phyloP scores from a whole-genome alignment of 257 asterid species.

The Solanum neorickii region DNA sequence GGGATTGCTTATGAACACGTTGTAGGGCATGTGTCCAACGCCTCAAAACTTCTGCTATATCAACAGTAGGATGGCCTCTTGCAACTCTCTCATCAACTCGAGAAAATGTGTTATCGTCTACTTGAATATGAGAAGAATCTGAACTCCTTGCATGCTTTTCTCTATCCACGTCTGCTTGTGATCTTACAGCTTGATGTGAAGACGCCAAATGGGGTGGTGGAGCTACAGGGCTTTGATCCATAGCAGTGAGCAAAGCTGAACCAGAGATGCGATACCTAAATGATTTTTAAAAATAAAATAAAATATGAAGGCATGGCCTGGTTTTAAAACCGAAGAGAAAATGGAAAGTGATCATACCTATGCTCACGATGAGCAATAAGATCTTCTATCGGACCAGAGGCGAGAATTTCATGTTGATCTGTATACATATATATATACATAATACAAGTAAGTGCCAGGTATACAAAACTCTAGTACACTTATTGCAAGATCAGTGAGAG shows the following conservation, averaged over 20 bases:
- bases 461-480: background rate
- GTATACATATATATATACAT: slow-evolving; percentile 1
- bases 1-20: slow-evolving; percentile 94
- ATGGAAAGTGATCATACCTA: slow-evolving; percentile 37
- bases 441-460: background rate
- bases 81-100: slow-evolving; percentile 62
- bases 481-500: background rate
- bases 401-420: slow-evolving; percentile 97
- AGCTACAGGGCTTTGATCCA: slow-evolving; percentile 73
- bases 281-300: slow-evolving; percentile 4
- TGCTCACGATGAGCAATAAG: slow-evolving; percentile 99
- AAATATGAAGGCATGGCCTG: background rate
- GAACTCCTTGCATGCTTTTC: slow-evolving; percentile 18
- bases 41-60: slow-evolving; percentile 88
- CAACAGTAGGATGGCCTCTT: slow-evolving; percentile 89
- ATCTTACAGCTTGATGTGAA: slow-evolving; percentile 43
- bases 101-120: slow-evolving; percentile 41
- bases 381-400: slow-evolving; percentile 99
- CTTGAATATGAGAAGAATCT: slow-evolving; percentile 25
- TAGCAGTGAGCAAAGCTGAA: slow-evolving; percentile 84
- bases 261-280: slow-evolving; percentile 98
- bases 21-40: slow-evolving; percentile 99
- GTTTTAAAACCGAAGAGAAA: background rate
- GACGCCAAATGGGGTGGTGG: slow-evolving; percentile 39
- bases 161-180: slow-evolving; percentile 26